A percentile compares a stretch with the other conserved stretches of the same genome.
These are phyloP conservation scores for Colletotrichum theobromicola DNA, from an alignment of 2,329 filamentous ascomycete genomes.

Conservation along the genomic window DNA sequence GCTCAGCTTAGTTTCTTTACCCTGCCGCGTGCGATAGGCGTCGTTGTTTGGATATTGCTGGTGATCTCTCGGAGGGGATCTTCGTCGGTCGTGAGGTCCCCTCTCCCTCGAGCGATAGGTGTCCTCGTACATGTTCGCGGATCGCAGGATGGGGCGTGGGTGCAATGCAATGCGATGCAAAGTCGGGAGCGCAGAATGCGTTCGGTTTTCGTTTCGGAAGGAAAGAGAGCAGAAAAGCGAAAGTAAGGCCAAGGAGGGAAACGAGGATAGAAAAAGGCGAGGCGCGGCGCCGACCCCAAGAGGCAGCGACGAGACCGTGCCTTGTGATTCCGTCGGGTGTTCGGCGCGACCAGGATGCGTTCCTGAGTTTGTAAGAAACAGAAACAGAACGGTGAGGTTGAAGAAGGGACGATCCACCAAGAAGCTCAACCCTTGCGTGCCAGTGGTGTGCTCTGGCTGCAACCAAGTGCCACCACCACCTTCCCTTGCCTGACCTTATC, in stretches of 20 bases:
- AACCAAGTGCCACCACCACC: not conserved
- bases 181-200: not conserved
- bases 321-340: not conserved
- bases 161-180: not conserved
- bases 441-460: not conserved
- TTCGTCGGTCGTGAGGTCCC: conserved; percentile 23
- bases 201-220: conserved; percentile 3
- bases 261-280: not conserved
- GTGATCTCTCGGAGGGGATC: conserved; percentile 21
- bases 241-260: not conserved
- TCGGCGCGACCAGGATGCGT: not conserved
- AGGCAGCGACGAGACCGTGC: conserved; percentile 16
- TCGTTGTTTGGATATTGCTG: conserved; percentile 34
- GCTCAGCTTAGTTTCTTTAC: conserved; percentile 40
- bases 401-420: conserved; percentile 8
- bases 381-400: not conserved
- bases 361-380: not conserved
- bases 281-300: not conserved
- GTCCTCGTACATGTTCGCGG: conserved; percentile 19
- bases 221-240: not conserved
- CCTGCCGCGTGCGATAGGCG: conserved; percentile 54
- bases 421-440: conserved; percentile 8
- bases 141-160: conserved; percentile 1
- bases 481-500: conserved; percentile 2
- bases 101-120: conserved; percentile 11